Evolutionary conservation across 2,329 filamentous ascomycete genomes (phyloP), one percentile per base, ranked within the genome.

Genomic region (Aspergillus intermedius): DNA sequence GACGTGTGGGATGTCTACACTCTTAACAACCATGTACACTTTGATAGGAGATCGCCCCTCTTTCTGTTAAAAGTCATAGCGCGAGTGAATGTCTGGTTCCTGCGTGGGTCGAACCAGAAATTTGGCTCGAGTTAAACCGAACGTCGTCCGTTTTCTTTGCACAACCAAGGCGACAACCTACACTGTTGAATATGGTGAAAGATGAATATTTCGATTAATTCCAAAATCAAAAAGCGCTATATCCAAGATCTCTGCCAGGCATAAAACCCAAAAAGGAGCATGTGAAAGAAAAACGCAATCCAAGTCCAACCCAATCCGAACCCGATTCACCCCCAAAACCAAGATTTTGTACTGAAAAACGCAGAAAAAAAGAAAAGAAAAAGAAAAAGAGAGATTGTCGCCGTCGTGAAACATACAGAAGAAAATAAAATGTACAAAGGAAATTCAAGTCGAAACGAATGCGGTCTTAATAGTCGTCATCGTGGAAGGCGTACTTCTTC

Each of bases 401-500:
- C 56, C 50, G 54, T 46, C 40, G 45, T 47, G 21, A 40, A 21
- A 19, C 15, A 4, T 12, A 40, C n/a, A 40, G 37, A 40, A 40
- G 3, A 30, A 45, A 51, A 41, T 10, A 37, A 35, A 34, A 19
- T 21, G 21, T 34, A 35, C 30, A 28, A 30, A 30, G 9, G 39
- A 12, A 42, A 32, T 47, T 30, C 42, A 45, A 48, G 48, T 39
- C 45, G 21, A 64, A 53, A 55, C 51, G 48, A 55, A 52, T 46
- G 46, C 17, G 19, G 12, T 21, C 23, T 59, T 50, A 59, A 45
- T 58, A 66, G 48, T 65, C 62, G 39, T 65, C 63, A 39, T 63
- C 65, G 51, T 67, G 63, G 48, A 62, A 69, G 41, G 62, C 62
- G 54, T 72, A 72, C 53, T 70, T 71, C 58, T 66, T 71, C 53